Conservation (phyloP, 2,329 filamentous ascomycete genomes). For the Chaetomium sp. region DNA sequence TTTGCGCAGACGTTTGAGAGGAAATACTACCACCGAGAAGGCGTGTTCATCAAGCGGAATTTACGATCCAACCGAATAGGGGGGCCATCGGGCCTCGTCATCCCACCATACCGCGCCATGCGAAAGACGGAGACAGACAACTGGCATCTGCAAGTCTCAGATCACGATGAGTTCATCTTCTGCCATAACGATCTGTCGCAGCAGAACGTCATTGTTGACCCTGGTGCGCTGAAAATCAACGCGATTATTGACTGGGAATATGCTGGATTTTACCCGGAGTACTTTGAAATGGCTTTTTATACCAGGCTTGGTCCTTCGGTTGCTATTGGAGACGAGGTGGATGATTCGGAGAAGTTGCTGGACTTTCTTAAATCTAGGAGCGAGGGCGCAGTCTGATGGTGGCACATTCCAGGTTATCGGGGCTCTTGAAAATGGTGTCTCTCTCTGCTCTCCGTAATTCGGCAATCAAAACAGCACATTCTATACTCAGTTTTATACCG, state of each 20-base stretch:
- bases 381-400: not conserved
- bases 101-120: conserved; percentile 27
- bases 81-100: conserved; percentile 27
- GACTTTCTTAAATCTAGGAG: not conserved
- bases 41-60: not conserved
- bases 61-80: conserved; percentile 16
- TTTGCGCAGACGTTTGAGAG: not conserved
- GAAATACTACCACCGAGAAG: not conserved
- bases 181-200: conserved; percentile 24
- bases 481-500: no score
- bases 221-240: conserved; percentile 19
- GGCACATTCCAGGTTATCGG: no score
- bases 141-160: conserved; percentile 19
- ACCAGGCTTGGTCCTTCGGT: conserved; percentile 19
- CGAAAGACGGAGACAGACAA: conserved; percentile 17
- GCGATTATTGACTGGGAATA: conserved; percentile 27
- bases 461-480: no score
- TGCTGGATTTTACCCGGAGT: conserved; percentile 22
- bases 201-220: conserved; percentile 24
- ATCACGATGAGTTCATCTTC: conserved; percentile 18
- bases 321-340: conserved; percentile 22
- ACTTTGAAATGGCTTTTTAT: conserved; percentile 26
- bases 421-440: no score
- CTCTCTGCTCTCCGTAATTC: no score
- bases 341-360: conserved; percentile 14